Base-by-base conservation (phyloP, 495 filamentous ascomycete genomes). In the Alectoria sarmentosa region DNA sequence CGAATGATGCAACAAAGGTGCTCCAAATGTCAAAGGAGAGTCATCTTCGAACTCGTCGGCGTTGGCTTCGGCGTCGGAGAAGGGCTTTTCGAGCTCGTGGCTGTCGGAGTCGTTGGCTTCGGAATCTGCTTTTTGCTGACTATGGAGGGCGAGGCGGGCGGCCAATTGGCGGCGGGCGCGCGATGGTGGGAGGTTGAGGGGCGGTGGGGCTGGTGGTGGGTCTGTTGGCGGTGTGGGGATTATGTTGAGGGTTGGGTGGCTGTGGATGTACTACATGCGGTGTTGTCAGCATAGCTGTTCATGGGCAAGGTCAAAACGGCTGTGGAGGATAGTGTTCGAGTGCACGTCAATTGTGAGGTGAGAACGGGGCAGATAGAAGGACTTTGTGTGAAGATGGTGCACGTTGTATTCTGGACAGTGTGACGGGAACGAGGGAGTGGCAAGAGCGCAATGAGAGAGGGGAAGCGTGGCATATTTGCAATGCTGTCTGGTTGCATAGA, bases 111-210 rank as follows among this genome's bases (percentile, higher is more conserved):
- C 72, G 46, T 59, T 56, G 37, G 60, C 13, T 63, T 66, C 64
- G 58, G 70, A 73, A 55, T 75, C 76, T 15, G 74, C 72, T 14
- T 80, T 79, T 69, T 86, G 86, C 66, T 88, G 86, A 68, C 88
- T 88, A 66, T 91, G 90, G 69, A 88, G 82, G 19, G 91, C 91
- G 2, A 96, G 84, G 28, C 90, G 85, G 37, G 87, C 88, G 37
- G 90, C 91, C 23, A 96, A 80, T 74, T 95, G 92, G 26, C 90
- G 82, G 23, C 92, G 85, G 26, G 92, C 92, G n/a, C 92, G 84
- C 4, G 90, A 92, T 4, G 92, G 92, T 14, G 88, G 87, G 30
- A 91, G 83, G 70, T 92, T 91, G 42, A 89, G 80, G 8, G 87
- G 87, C 7, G 87, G 84, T 2, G 87, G 87, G 1, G 83, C 80